A percentile compares a stretch with the other conserved stretches of the same genome.
phyloP scores from a whole-genome alignment of 2,329 filamentous ascomycete genomes.

The Penicillium thymicola region DNA sequence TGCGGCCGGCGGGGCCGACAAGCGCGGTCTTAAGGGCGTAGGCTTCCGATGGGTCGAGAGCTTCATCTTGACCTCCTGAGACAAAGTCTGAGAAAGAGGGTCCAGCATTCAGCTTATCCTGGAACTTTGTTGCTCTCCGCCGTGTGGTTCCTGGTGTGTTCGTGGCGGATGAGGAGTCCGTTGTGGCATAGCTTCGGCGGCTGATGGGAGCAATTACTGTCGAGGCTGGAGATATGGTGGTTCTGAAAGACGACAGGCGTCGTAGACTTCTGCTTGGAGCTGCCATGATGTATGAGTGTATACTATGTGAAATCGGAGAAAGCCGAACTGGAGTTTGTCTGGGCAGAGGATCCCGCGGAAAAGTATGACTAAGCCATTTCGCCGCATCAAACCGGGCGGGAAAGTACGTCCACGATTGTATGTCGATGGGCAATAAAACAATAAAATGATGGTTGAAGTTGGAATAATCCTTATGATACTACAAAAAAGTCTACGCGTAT shows the following conservation, averaged over 20 bases:
- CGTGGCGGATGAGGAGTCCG: conserved; percentile 35
- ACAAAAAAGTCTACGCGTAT: background rate
- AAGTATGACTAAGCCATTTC: conserved; percentile 5
- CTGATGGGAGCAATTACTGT: conserved; percentile 16
- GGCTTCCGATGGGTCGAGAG: conserved; percentile 49
- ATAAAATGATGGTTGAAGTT: background rate
- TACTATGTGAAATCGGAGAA: conserved; percentile 5
- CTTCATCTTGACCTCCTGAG: conserved; percentile 42
- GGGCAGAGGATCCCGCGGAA: conserved; percentile 4
- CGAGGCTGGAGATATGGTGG: conserved; percentile 16
- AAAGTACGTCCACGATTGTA: background rate
- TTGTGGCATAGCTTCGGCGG: conserved; percentile 40
- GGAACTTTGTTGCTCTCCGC: conserved; percentile 57
- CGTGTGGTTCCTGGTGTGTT: conserved; percentile 44
- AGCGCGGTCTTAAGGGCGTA: conserved; percentile 61
- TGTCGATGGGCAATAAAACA: background rate
- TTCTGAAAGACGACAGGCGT: conserved; percentile 30
- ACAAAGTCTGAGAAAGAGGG: conserved; percentile 65
- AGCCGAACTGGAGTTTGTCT: conserved; percentile 4
- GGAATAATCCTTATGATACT: background rate
- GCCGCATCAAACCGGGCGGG: background rate
- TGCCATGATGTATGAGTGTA: conserved; percentile 30
- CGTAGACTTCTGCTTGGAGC: conserved; percentile 33
- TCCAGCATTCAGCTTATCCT: conserved; percentile 61
- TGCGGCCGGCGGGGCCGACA: conserved; percentile 59